Conservation (phyloP, 768 basidiomycete genomes). For the Pleurotus pulmonarius region DNA sequence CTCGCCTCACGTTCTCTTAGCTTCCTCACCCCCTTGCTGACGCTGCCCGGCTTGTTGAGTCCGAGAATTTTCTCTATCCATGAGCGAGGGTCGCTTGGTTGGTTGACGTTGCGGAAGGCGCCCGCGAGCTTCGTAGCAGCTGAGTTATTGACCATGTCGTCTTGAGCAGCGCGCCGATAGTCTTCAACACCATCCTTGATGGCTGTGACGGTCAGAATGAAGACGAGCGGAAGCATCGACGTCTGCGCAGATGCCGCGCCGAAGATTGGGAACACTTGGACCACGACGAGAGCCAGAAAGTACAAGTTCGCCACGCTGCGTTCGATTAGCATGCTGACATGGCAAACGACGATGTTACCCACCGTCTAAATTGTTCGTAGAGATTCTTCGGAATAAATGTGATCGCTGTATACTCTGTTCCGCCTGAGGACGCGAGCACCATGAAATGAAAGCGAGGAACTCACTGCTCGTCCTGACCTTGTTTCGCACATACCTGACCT, state of each 20-base stretch:
- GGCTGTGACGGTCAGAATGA: conserved; percentile 85
- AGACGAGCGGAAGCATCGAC: conserved; percentile 79
- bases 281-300: conserved; percentile 78
- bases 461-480: conserved; percentile 93
- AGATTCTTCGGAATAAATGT: conserved; percentile 94
- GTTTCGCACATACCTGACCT: conserved; percentile 78
- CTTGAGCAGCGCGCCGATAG: conserved; percentile 81
- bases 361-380: conserved; percentile 92
- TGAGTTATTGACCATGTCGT: conserved; percentile 94
- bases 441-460: conserved; percentile 23
- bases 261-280: conserved; percentile 90
- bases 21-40: conserved; percentile 83
- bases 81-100: conserved; percentile 68
- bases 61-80: conserved; percentile 76
- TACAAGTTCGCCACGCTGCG: conserved; percentile 86
- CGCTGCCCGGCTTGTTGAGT: conserved; percentile 65
- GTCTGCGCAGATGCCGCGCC: conserved; percentile 82
- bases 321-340: conserved; percentile 7
- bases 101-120: conserved; percentile 86
- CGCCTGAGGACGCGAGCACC: neutral
- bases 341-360: conserved; percentile 16
- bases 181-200: conserved; percentile 97
- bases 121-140: conserved; percentile 86
- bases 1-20: conserved; percentile 78
- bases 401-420: conserved; percentile 80